Base-by-base conservation (phyloP, 1,139 yeast species). In the Eremothecium cymbalariae region DNA sequence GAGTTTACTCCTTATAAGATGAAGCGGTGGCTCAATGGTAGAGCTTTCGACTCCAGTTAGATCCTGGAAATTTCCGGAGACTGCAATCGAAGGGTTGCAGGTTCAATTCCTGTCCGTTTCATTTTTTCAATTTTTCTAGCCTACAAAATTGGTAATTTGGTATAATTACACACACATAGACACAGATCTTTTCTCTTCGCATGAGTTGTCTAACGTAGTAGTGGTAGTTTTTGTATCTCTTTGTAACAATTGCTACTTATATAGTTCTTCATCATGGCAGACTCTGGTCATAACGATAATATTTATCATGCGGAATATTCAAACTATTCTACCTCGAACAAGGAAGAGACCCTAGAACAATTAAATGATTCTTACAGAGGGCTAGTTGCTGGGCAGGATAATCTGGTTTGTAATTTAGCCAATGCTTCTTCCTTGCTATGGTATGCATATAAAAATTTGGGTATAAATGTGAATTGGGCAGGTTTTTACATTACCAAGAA, bases 1-100 rank as follows among this genome's bases (percentile, higher is more conserved):
- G n/a, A n/a, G n/a, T n/a, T n/a, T n/a, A n/a, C n/a, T n/a, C n/a
- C n/a, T n/a, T n/a, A n/a, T n/a, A n/a, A 39, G 30, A 30, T 40
- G 84, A 75, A 75, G 85, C 83, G 79, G 83, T 77, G 84, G 85
- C 85, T 78, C 85, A 77, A 78, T 77, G 86, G 86, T 76, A 77
- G 86, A 77, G 85, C 84, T 75, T 77, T 77, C 77, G 86, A 77
- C 77, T 78, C 85, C 85, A 77, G 71, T 62, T 62, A 48, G 45
- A 51, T 44, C 45, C 49, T 53, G 61, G 62, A 50, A 29, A 22
- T 42, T 41, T 50, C 51, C 54, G 32, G 36, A 33, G 38, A 45
- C 63, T 63, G 69, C 62, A 63, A 71, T 72, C 78, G 72, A 71
- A 71, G 70, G 78, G 78, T 70, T 72, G 78, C 78, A 72, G 78